Evolutionary conservation across 1,284 basidiomycete genomes (phyloP).

Genomic region (Irpex sp.): DNA sequence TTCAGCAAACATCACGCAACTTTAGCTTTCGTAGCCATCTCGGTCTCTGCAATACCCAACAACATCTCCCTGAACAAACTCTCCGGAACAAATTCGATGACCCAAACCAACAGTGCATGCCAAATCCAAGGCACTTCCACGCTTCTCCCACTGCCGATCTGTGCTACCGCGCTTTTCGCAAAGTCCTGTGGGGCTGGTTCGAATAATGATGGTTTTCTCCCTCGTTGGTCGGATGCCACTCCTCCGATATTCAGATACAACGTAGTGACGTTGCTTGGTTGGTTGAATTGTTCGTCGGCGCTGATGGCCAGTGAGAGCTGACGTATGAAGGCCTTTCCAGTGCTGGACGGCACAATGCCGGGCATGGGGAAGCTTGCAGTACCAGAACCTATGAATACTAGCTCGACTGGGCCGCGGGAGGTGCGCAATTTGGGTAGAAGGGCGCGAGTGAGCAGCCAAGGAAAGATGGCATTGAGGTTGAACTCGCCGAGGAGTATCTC

Average conservation of each 20-base stretch:
- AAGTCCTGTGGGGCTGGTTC: constrained; percentile 7
- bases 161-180: constrained; percentile 7
- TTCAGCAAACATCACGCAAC: background rate
- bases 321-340: constrained; percentile 8
- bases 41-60: background rate
- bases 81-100: constrained; percentile 1
- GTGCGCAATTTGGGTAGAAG: constrained; percentile 11
- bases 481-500: background rate
- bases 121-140: constrained; percentile 5
- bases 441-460: constrained; percentile 5
- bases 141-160: constrained; percentile 10
- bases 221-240: background rate
- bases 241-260: background rate
- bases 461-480: constrained; percentile 6
- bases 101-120: constrained; percentile 9
- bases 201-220: background rate
- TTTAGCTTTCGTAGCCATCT: background rate
- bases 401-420: constrained; percentile 5
- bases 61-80: constrained; percentile 1
- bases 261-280: background rate
- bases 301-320: constrained; percentile 1
- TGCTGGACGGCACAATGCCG: constrained; percentile 2
- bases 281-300: constrained; percentile 2
- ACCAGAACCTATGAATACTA: constrained; percentile 10
- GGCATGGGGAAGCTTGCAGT: background rate